A percentile compares a stretch with the other conserved stretches of the same genome.
phyloP scores from a whole-genome alignment of 2,329 filamentous ascomycete genomes.

The Leptographium lundbergii region DNA sequence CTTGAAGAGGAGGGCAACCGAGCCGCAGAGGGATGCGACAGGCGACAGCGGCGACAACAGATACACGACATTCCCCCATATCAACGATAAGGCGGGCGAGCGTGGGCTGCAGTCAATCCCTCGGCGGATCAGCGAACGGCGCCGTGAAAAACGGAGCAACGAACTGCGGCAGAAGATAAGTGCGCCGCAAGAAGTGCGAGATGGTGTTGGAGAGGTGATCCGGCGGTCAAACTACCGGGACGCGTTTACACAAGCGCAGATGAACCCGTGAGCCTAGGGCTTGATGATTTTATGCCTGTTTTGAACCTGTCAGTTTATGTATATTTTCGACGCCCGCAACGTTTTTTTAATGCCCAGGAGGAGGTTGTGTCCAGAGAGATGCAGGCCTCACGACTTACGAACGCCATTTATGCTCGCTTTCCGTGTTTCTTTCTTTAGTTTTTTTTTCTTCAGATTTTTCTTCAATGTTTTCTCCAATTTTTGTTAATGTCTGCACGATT shows the following conservation, averaged over 20 bases:
- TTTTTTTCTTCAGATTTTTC: neutral
- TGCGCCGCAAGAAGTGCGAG: constrained; percentile 42
- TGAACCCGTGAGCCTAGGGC: neutral
- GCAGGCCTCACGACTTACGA: neutral
- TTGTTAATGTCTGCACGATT: neutral
- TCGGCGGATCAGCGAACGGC: constrained; percentile 42
- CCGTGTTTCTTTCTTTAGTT: neutral
- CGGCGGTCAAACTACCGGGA: constrained; percentile 28
- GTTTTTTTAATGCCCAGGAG: neutral
- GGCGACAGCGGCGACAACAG: neutral
- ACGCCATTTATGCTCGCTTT: neutral
- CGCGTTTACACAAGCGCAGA: constrained; percentile 10
- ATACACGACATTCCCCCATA: constrained; percentile 17
- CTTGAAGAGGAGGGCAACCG: neutral
- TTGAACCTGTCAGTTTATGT: constrained; percentile 11
- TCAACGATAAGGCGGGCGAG: constrained; percentile 36
- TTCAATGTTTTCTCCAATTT: neutral
- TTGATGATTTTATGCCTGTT: constrained; percentile 4
- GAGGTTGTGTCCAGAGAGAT: neutral
- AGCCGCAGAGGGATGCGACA: neutral
- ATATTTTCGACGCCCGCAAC: neutral
- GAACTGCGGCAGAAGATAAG: constrained; percentile 49
- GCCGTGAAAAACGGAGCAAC: constrained; percentile 44
- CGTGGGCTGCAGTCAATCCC: constrained; percentile 37
- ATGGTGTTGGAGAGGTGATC: constrained; percentile 46